Evolutionary conservation across 768 basidiomycete genomes (phyloP), one percentile per base, ranked within the genome.

Genomic region (Leccinum imitatum): DNA sequence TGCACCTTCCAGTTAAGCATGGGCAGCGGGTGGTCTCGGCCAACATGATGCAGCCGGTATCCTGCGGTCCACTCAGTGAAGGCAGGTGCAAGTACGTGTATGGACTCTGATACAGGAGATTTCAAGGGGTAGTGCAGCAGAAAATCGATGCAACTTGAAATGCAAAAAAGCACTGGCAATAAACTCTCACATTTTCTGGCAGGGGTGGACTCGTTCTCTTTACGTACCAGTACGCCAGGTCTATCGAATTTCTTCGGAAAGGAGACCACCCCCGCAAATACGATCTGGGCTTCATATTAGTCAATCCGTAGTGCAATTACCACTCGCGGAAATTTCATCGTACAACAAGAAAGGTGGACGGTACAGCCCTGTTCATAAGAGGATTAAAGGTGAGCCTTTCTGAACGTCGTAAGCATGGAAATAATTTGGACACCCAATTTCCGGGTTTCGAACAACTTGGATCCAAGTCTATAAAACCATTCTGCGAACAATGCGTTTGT

Each of bases 201-300:
- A 65, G 66, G 19, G 10, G 35, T 48, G 31, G 53, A 35, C 65
- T 33, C 25, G 50, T 51, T 59, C 63, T 53, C 61, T 53, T 69
- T 71, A 71, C 70, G 67, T 71, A 73, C 63, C 44, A 59, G 17
- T 39, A 50, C 11, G 56, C 62, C 65, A 9, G 61, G 41, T 64
- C 33, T 60, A 62, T 60, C 69, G 54, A 58, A 61, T 59, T 61
- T 66, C 54, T 63, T 54, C 37, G 56, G 57, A 62, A 64, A 65
- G 63, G 64, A 56, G 65, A 58, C 54, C 56, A 59, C 61, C 56
- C 35, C 60, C 56, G 53, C 64, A 71, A 51, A 66, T 60, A 64
- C 58, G 61, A 64, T 65, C 71, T 71, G 31, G 59, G 13, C 56
- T 58, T 61, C 65, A 67, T 60, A 65, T 73, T 65, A 73, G 71